These are phyloP conservation scores for Chamaenerion angustifolium DNA, from an alignment of 345 rosid species.

Conservation along the genomic window DNA sequence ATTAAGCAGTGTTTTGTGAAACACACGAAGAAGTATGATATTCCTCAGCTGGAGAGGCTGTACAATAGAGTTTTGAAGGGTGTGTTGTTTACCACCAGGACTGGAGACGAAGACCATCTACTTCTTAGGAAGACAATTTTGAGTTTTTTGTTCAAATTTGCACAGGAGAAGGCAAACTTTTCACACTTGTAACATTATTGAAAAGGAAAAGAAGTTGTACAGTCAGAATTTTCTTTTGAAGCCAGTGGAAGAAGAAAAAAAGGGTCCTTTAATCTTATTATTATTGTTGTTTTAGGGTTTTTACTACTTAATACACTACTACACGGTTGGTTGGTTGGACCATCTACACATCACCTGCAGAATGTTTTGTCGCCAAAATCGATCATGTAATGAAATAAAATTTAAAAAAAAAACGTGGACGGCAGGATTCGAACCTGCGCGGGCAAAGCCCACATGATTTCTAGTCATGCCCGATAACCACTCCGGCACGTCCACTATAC, in stretches of 20 bases:
- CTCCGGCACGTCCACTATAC: constrained; percentile 97
- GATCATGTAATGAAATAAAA: too few relatives aligned
- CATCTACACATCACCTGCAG: too few relatives aligned
- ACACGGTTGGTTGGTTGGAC: too few relatives aligned
- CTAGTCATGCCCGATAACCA: constrained; percentile 98
- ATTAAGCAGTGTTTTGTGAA: constrained; percentile 36
- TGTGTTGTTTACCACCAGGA: constrained; percentile 34
- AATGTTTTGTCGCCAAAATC: too few relatives aligned
- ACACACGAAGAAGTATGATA: constrained; percentile 40
- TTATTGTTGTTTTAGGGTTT: too few relatives aligned
- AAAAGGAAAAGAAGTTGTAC: constrained; percentile 27
- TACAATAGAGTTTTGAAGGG: constrained; percentile 68
- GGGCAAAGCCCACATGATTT: constrained; percentile 94
- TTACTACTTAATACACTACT: too few relatives aligned
- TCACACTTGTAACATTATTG: constrained; percentile 13
- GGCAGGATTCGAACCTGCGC: constrained; percentile 89
- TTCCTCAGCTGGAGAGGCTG: constrained; percentile 83
- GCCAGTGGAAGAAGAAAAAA: neutral
- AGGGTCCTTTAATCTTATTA: neutral
- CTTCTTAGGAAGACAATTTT: constrained; percentile 54
- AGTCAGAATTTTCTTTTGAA: constrained; percentile 39
- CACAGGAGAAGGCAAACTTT: constrained; percentile 58
- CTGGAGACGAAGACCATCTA: constrained; percentile 21
- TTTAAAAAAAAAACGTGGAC: constrained; percentile 16
- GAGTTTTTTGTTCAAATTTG: constrained; percentile 69